Evolutionary conservation across 2,329 filamentous ascomycete species (phyloP), one percentile per base, ranked within the genome.

Genomic region (Fusarium sp.): DNA sequence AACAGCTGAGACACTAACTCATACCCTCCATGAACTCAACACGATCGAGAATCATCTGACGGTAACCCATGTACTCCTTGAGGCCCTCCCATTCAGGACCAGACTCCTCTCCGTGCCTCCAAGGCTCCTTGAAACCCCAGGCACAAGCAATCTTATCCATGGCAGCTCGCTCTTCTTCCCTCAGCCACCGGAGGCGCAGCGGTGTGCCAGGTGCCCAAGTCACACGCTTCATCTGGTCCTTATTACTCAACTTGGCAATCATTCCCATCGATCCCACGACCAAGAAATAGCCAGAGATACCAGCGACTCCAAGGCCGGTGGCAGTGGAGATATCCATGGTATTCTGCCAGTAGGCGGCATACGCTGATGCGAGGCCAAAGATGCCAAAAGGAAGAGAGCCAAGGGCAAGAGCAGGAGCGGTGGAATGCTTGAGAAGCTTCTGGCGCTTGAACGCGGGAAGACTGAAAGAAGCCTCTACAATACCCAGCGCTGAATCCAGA

Each of bases 171-270:
- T 99, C 94, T 67, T 97, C 94, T 77, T 98, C 96, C 33, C 93
- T 85, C 53, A 97, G 78, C 92, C 94, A 98, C 15, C 96, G 87
- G 73, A 93, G 87, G 64, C 91, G 86, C 66, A 98, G 81, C 21
- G 92, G 91, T 33, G 93, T 90, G 13, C 96, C 96, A 1, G 88
- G 88, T 11, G 91, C 85, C 96, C 96, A 99, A 4, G 93, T 94
- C 7, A 98, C 93, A 20, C 96, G 88, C 74, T 91, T 90, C 92
- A 97, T 97, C 79, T 98, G 94, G 77, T 98, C 94, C 79, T 97
- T 97, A 62, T 90, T 85, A 33, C 95, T 97, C 25, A 93, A 90
- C 60, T 96, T 83, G 11, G 95, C 93, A 36, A 98, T 88, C 40
- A 96, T 81, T 4, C 95, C 96, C 52, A 98, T 87, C 11, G 90